Evolutionary conservation across 495 filamentous ascomycete species (phyloP), one percentile per base, ranked within the genome.

Genomic region (Aspergillus hancockii): DNA sequence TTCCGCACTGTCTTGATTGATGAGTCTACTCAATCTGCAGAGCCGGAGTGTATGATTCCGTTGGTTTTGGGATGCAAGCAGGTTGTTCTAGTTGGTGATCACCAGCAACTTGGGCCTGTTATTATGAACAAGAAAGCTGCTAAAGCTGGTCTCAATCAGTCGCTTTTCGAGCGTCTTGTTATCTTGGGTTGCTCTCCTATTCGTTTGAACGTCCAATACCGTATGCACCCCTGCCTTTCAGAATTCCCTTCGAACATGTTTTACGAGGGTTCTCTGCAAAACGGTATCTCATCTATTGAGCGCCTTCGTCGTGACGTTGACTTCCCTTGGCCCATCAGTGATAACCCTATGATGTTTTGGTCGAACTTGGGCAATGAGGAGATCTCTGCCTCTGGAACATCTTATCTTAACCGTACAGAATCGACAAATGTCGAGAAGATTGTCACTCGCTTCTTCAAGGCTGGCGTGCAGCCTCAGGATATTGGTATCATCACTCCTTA

Each of bases 91-190:
- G 94, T 99, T 50, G 94, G 94, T 58, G 94, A 99, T 75, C 95
- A 99, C 74, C 95, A 97, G 72, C 94, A 99, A 73, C 87, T 99
- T 58, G 94, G 94, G 0, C 94, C 94, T 9, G 94, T 99, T 65
- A 97, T 99, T 72, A 99, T 99, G 95, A 98, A 98, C 82, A 99
- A 99, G 84, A 98, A 97, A 74, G 94, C 94, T 4, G 94, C 94
- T 62, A 97, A 97, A 74, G 94, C 94, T 54, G 94, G 94, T 61
- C 78, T 99, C 23, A 97, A 98, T 72, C 95, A 98, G 74, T 97
- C 92, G 10, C 83, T 99, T 46, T 99, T 99, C 63, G 94, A 99
- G 74, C 91, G 94, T 66, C 81, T 99, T 38, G 94, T 99, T 65
- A 92, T 93, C 65, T 81, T 98, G 45, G 89, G 90, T n/a, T 90